Base-by-base conservation (phyloP, 148 eudicot species). In the Amaranthus hypochondriacus region DNA sequence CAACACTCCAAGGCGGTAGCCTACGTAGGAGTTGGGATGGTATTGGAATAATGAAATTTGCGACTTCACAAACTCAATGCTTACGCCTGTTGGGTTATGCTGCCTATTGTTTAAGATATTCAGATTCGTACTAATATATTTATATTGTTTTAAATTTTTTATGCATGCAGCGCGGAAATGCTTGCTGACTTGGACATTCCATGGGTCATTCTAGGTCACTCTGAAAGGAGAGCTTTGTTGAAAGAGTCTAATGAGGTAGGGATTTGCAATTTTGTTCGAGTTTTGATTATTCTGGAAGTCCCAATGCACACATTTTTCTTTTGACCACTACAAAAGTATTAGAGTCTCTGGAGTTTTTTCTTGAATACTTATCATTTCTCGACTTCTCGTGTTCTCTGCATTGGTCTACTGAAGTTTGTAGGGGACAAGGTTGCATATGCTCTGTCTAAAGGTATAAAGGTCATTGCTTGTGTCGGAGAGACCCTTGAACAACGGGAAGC, bases 341-440 rank as follows among this genome's bases (percentile, higher is more conserved):
- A 43, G 9, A 4, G 2, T 48, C 9, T 13, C 13, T 48, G 67
- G 51, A 47, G 7, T 28, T 39, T 44, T 7, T 5, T 54, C 15
- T 21, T 4, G 48, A 28, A 18, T 56, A 14, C 42, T 56, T 44
- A 53, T 21, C 44, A 3, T 58, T 66, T 67, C 39, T 21, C 62
- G 39, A 28, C 39, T 28, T 28, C 39, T 28, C 39, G 39, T 21
- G 42, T 73, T 51, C 7, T 48, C 8, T 39, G 48, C 10, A 12
- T 48, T 3, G 46, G 56, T 53, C 39, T 28, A 7, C 8, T 67
- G 76, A 69, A 92, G 96, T 92, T 92, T 84, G 98, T 92, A 57
- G 98, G 91, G 71, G 98, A 92, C 47, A 92, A 92, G 78, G 96
- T 90, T 76, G 93, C 96, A 71, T 92, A 92, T 84, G 96, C 96